These are phyloP conservation scores for Pontederia paniculata DNA, from an alignment of 176 grass and related monocot genomes.

Conservation along the genomic window DNA sequence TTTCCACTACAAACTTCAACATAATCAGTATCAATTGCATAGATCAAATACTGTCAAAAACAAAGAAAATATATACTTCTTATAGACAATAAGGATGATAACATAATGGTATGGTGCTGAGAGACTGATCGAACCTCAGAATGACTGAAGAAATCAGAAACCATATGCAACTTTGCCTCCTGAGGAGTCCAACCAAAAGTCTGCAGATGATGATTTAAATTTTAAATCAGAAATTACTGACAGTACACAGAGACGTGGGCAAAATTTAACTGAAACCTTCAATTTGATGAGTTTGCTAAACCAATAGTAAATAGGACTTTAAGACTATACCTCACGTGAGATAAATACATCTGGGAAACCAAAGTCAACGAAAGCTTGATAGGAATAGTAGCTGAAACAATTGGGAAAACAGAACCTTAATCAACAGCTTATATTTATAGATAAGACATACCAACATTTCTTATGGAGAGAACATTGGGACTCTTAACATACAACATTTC, in stretches of 20 bases:
- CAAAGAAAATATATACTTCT: neutral
- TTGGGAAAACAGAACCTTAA: neutral
- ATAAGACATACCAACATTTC: no score
- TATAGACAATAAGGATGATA: no score
- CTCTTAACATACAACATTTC: no score
- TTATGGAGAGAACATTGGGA: no score
- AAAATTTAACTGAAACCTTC: neutral
- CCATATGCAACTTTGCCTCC: constrained; percentile 92
- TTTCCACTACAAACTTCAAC: constrained; percentile 99
- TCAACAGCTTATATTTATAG: neutral
- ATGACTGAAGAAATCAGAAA: constrained; percentile 83
- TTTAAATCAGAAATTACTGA: neutral
- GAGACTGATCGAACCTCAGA: constrained; percentile 43
- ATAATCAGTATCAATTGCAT: constrained; percentile 27
- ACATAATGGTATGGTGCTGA: no score
- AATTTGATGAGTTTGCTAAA: constrained; percentile 2
- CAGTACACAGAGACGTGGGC: neutral
- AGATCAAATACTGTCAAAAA: no score
- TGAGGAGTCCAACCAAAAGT: constrained; percentile 80
- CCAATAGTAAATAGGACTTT: neutral
- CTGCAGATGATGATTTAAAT: constrained; percentile 26
- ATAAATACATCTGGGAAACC: constrained; percentile 93
- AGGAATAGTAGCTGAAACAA: constrained; percentile 85
- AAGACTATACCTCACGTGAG: constrained; percentile 80
- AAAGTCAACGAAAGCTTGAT: constrained; percentile 81